Evolutionary conservation across 2,329 filamentous ascomycete genomes (phyloP), one percentile per base, ranked within the genome.

Genomic region (Aspergillus pseudonomiae): DNA sequence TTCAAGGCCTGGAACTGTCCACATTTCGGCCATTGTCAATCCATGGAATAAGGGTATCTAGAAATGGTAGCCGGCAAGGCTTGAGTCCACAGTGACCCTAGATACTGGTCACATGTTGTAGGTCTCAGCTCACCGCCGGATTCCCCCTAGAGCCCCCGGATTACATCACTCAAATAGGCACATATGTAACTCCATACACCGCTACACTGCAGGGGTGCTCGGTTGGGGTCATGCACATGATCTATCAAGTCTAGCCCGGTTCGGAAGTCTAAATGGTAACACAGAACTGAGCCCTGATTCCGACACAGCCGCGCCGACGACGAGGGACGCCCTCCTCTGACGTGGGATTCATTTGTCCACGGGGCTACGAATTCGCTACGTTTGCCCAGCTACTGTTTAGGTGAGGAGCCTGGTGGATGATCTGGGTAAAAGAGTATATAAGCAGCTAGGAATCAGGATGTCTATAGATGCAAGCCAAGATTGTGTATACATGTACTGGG

Each of bases 181-280:
- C 39, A 9, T 24, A 34, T n/a, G n/a, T 26, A 28, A 28, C 26
- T 28, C 26, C 26, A 5, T 28, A 55, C 52, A 55, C 52, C 52
- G 52, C 52, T 55, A 55, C 52, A 55, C 52, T 55, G 52, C 52
- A 55, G 52, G 52, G 30, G 52, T 54, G 19, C 30, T 54, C 21
- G 30, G n/a, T 55, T 36, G 32, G 32, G 32, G 30, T 26, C 34
- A 55, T 24, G 52, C 52, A 55, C 52, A 55, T 55, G 52, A 55
- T 39, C 34, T 12, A 55, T 39, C 32, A 55, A 24, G 21, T 55
- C 52, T 36, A 55, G 52, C 48, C 48, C 16, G 16, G 16, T 52
- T 32, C 9, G 28, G 28, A 32, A 52, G 48, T n/a, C 21, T 48
- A 48, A 24, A 26, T 9, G 45, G 45, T 48, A 28, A 2, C 10